Evolutionary conservation across 129 eudicot genomes (phyloP).

Genomic region (sunflower (Helianthus annuus)): DNA sequence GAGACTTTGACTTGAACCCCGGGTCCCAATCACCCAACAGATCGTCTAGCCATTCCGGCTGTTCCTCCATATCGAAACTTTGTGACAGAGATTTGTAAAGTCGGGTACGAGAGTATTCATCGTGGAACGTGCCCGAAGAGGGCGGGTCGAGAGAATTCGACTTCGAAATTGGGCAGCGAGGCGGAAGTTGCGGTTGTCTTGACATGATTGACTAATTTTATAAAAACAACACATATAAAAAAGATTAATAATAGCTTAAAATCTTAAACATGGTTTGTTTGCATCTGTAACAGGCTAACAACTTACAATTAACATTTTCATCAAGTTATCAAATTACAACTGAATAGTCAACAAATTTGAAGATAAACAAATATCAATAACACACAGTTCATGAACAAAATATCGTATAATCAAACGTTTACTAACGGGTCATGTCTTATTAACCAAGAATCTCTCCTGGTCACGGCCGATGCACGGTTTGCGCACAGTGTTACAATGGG

Average conservation of each 20-base stretch:
- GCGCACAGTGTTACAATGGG: too few relatives aligned
- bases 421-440: too few relatives aligned
- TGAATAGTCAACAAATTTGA: not conserved
- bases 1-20: conserved; percentile 30
- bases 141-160: conserved; percentile 34
- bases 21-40: conserved; percentile 60
- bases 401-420: too few relatives aligned
- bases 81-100: conserved; percentile 53
- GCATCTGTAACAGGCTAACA: not conserved
- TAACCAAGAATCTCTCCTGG: too few relatives aligned
- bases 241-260: not conserved
- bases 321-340: not conserved
- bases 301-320: conserved; percentile 8
- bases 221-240: not conserved
- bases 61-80: conserved; percentile 55
- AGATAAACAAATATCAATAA: not conserved
- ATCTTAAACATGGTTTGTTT: not conserved
- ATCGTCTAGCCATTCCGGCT: conserved; percentile 74
- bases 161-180: conserved; percentile 71
- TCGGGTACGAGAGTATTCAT: conserved; percentile 16
- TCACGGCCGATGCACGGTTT: too few relatives aligned
- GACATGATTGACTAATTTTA: conserved; percentile 46
- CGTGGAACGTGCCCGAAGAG: conserved; percentile 25
- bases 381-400: too few relatives aligned
- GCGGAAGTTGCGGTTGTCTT: conserved; percentile 70